A percentile compares a stretch with the other conserved stretches of the same genome.
phyloP scores from a whole-genome alignment of 441 rosid genomes.

The Gossypium lobatum region DNA sequence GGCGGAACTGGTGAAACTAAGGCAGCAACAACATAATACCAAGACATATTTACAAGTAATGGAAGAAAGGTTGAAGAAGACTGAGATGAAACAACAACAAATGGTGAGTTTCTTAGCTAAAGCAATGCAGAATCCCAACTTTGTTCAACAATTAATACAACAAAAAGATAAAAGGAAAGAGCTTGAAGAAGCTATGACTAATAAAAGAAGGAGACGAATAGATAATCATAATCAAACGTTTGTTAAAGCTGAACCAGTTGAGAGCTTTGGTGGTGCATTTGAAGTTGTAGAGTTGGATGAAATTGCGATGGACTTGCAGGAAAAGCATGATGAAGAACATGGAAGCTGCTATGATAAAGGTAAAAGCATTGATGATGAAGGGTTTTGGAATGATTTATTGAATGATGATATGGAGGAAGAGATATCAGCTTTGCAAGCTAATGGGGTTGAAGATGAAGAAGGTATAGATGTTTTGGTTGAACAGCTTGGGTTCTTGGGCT shows the following conservation, averaged over 20 bases:
- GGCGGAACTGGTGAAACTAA: conserved; percentile 67
- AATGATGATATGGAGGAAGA: conserved; percentile 38
- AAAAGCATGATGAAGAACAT: conserved; percentile 20
- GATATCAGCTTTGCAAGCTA: conserved; percentile 23
- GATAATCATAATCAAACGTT: conserved; percentile 31
- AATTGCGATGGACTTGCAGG: conserved; percentile 46
- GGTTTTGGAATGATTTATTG: conserved; percentile 68
- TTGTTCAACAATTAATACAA: conserved; percentile 50
- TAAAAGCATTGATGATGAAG: conserved; percentile 32
- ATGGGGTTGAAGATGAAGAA: conserved; percentile 20
- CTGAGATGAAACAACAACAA: conserved; percentile 64
- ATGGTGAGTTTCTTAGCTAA: conserved; percentile 81
- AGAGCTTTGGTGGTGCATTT: conserved; percentile 21
- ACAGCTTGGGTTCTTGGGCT: conserved; percentile 15
- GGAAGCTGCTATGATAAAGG: conserved; percentile 14
- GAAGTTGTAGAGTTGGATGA: conserved; percentile 41
- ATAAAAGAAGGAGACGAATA: conserved; percentile 51
- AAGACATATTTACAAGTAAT: conserved; percentile 45
- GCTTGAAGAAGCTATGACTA: conserved; percentile 50
- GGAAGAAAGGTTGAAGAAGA: conserved; percentile 61
- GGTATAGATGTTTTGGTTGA: conserved; percentile 10
- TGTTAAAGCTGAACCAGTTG: conserved; percentile 37
- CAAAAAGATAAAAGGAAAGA: conserved; percentile 52
- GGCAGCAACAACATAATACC: conserved; percentile 72
- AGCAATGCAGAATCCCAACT: conserved; percentile 63